phyloP scores from a whole-genome alignment of 768 basidiomycete genomes.

The Trametes cubensis region DNA sequence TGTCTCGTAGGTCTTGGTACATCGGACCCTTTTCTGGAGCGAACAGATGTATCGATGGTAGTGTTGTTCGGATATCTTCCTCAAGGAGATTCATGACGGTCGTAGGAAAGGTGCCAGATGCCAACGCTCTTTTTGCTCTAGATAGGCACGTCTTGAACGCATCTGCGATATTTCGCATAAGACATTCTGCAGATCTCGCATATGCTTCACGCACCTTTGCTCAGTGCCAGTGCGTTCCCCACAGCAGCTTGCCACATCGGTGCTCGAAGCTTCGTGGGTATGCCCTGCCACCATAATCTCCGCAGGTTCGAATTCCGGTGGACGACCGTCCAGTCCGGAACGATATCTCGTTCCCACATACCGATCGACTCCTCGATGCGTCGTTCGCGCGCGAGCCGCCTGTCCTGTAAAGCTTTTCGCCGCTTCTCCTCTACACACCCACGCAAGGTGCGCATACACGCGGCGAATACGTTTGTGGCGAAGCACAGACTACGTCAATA shows the following conservation, averaged over 20 bases:
- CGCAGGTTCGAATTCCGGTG: slow-evolving; percentile 64
- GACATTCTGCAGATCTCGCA: not conserved
- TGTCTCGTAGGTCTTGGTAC: slow-evolving; percentile 78
- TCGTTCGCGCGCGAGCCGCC: slow-evolving; percentile 63
- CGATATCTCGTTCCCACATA: slow-evolving; percentile 76
- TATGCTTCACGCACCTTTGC: slow-evolving; percentile 59
- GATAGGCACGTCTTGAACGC: slow-evolving; percentile 71
- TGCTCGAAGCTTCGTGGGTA: slow-evolving; percentile 80
- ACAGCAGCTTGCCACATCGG: slow-evolving; percentile 84
- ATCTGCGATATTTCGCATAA: slow-evolving; percentile 45
- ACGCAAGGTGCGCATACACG: not conserved
- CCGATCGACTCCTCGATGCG: slow-evolving; percentile 69
- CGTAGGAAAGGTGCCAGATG: slow-evolving; percentile 65
- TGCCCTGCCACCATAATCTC: slow-evolving; percentile 86
- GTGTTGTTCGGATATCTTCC: slow-evolving; percentile 70
- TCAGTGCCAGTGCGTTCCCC: slow-evolving; percentile 80
- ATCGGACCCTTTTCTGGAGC: slow-evolving; percentile 75
- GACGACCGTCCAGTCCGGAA: slow-evolving; percentile 83
- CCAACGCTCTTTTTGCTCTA: slow-evolving; percentile 71
- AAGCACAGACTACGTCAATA: slow-evolving; percentile 28
- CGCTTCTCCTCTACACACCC: slow-evolving; percentile 65
- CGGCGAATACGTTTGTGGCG: not conserved
- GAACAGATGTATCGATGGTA: slow-evolving; percentile 82
- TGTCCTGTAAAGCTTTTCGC: slow-evolving; percentile 61
- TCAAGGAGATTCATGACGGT: slow-evolving; percentile 67